Conservation (phyloP, 2,329 filamentous ascomycete species). For the Piedraia hortae region DNA sequence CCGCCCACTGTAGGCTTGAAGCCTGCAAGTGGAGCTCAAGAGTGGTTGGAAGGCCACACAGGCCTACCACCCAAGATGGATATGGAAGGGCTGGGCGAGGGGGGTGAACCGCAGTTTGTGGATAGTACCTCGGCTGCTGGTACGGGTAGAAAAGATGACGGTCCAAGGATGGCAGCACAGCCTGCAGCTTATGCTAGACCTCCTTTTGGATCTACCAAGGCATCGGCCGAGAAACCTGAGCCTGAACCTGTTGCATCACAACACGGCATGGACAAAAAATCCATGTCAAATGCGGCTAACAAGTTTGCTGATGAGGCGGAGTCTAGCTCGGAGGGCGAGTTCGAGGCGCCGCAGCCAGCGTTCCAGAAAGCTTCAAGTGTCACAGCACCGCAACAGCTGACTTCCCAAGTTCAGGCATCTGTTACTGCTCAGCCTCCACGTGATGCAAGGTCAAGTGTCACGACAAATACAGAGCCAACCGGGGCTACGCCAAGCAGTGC, state of each 20-base stretch:
- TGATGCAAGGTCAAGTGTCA: background rate
- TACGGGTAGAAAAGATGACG: too few relatives aligned
- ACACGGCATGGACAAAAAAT: conserved; percentile 62
- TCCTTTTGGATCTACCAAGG: conserved; percentile 16
- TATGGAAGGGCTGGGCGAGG: conserved; percentile 74
- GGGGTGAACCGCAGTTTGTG: conserved; percentile 45
- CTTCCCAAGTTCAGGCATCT: background rate
- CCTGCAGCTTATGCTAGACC: conserved; percentile 13
- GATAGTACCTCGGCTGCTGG: too few relatives aligned
- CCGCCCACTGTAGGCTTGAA: conserved; percentile 59
- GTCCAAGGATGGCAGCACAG: conserved; percentile 38
- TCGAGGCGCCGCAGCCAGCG: conserved; percentile 45
- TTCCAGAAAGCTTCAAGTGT: conserved; percentile 4
- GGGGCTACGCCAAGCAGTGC: background rate
- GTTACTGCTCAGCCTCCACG: background rate
- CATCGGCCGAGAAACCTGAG: conserved; percentile 19
- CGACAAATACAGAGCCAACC: background rate
- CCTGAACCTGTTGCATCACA: conserved; percentile 26
- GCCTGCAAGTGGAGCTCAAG: conserved; percentile 48
- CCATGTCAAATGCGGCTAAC: conserved; percentile 58
- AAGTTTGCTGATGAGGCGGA: conserved; percentile 60
- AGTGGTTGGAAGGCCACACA: conserved; percentile 63
- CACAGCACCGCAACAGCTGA: background rate
- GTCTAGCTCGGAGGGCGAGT: conserved; percentile 30
- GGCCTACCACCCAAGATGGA: conserved; percentile 75